Evolutionary conservation across 2,329 filamentous ascomycete species (phyloP), one percentile per base, ranked within the genome.

Genomic region (Aspergillus nomiae): DNA sequence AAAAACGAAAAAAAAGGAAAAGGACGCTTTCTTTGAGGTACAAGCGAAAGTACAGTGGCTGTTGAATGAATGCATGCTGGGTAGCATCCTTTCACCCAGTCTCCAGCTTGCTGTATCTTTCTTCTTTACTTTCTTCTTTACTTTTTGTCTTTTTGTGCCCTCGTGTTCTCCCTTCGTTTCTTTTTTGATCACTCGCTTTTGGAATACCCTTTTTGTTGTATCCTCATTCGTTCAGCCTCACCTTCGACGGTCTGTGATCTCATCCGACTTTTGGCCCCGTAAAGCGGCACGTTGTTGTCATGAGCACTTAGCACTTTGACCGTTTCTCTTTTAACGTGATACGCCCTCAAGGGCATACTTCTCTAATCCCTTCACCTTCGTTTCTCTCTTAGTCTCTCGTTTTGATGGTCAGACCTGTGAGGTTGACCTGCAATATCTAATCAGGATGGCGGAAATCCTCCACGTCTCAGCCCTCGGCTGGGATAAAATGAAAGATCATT

Each of bases 401-500:
- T 64, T 50, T 45, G 26, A 30, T 36, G 26, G 51, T 45, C 60
- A 28, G 53, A 48, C n/a, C 43, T 51, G 26, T 41, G 46, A 24
- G 38, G 24, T 30, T 63, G 58, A 21, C 61, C 60, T 56, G 59
- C 64, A 67, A 68, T 69, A 61, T 58, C 56, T 69, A 70, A 67
- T 65, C 59, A 55, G 32, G 21, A 76, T 77, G 75, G 65, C 65
- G 11, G 43, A 70, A 56, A 76, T 76, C 32, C 69, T 76, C 32
- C 36, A 69, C 14, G 70, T 73, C 50, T 62, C 66, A 24, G 65
- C 74, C 50, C 64, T 78, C n/a, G 73, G 73, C 57, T 79, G 78
- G 76, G 60, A 68, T 53, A 56, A 66, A 14, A 77, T 80, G 74
- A 76, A 69, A 58, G 59, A 67, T 8, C 67, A 78, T 63, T 81